Evolutionary conservation across 345 rosid genomes (phyloP), one percentile per base, ranked within the genome.

Genomic region (Psidium guajava): DNA sequence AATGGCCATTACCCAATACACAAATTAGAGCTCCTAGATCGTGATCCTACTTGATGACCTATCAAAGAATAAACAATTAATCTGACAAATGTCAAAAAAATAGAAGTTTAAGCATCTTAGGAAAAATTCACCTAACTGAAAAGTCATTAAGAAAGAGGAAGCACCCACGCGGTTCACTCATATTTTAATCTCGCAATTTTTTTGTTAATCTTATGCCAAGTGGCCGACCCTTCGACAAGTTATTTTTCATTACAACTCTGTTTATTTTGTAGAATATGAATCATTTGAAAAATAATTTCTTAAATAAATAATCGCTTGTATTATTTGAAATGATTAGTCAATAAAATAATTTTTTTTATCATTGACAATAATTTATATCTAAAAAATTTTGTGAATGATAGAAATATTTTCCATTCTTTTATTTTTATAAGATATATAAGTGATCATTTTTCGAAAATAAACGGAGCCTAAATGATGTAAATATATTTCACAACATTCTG

Each of bases 261-360:
- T 49, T 49, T 49, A 49, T 12, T 58, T 11, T 1, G 12, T 0
- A 1, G 0, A n/a, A 58, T 11, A 58, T 58, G 18, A 58, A 58
- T 58, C 6, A 58, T 58, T 58, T n/a, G 2, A 58, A 5, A 58
- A 58, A n/a, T n/a, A 58, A n/a, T 58, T 58, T 58, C 1, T 14
- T 12, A 12, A 5, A 58, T 36, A 36, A 10, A 12, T 58, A 12
- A 36, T 5, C 3, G 1, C 0, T 58, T 58, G 1, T 12, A 12
- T 58, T 58, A 0, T 3, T 58, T 58, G 32, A 58, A 58, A 58
- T 58, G 2, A 58, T 49, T 10, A 49, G 12, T 58, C 2, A 7
- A n/a, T 12, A 14, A 58, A 58, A 58, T 0, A 58, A 5, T 0
- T n/a, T 58, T 58, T 58, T 36, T 36, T 0, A n/a, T 58, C 27